Percentiles rank a stretch among this genome's conserved stretches.
Conservation (phyloP, 495 filamentous ascomycete genomes). For the Entonaema liquescens region DNA sequence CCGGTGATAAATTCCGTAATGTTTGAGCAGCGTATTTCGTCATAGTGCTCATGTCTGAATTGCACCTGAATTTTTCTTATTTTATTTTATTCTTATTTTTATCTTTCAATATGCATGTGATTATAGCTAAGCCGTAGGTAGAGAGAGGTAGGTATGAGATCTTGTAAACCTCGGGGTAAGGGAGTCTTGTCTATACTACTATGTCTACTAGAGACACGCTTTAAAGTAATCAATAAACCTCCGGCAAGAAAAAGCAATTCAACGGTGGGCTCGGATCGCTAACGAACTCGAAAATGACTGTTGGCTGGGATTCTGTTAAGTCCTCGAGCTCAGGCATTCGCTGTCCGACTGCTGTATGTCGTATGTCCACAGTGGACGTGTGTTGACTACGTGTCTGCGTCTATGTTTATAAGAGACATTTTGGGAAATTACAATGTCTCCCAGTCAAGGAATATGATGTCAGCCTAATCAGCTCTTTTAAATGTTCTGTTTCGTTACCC, state of each 20-base stretch:
- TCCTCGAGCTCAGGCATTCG: not conserved
- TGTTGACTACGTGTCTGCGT: not conserved
- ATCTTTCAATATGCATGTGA: not conserved
- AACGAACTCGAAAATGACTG: conserved; percentile 1
- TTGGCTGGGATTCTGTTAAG: not conserved
- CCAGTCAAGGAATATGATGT: conserved; percentile 32
- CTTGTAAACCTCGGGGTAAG: not conserved
- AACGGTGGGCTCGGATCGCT: not conserved
- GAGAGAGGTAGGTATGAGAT: no score
- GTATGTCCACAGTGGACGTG: no score
- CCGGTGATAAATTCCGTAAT: not conserved
- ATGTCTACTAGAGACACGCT: not conserved
- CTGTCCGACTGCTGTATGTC: not conserved
- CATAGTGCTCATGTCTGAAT: not conserved
- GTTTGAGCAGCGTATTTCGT: not conserved
- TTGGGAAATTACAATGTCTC: conserved; percentile 35
- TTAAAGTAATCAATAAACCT: not conserved
- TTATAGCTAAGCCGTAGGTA: no score
- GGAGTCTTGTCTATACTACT: not conserved
- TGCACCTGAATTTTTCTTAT: not conserved
- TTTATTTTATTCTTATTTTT: not conserved
- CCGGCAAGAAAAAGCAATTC: not conserved
- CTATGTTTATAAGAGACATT: conserved; percentile 4
- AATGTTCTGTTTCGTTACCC: conserved; percentile 36
- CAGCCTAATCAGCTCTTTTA: conserved; percentile 29